These are phyloP conservation scores for Heliamphora pulchella DNA, from an alignment of 179 eudicot species.

Conservation along the genomic window DNA sequence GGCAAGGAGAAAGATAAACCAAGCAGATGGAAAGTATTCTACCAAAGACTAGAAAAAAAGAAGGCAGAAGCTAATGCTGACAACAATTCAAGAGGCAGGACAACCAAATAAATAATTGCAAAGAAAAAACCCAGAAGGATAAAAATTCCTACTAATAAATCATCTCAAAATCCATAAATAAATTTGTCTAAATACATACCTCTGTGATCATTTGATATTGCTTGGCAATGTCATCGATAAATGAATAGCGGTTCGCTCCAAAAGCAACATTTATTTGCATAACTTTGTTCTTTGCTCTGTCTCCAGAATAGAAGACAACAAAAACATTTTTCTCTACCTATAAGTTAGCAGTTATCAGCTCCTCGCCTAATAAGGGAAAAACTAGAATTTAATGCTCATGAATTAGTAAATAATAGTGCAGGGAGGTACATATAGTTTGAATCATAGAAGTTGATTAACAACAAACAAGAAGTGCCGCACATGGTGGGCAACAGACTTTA, in stretches of 20 bases:
- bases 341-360: slow-evolving; percentile 17
- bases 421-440: background rate
- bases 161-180: background rate
- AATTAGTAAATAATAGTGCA: background rate
- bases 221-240: slow-evolving; percentile 58
- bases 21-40: background rate
- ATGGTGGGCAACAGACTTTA: background rate
- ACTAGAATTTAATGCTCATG: background rate
- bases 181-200: slow-evolving; percentile 29
- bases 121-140: background rate
- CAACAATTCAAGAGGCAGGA: background rate
- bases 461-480: background rate
- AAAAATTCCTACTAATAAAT: background rate
- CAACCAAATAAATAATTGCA: background rate
- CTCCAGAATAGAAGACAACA: slow-evolving; percentile 67
- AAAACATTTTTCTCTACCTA: slow-evolving; percentile 78
- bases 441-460: background rate
- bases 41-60: background rate
- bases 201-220: slow-evolving; percentile 57
- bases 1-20: background rate
- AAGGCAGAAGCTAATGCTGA: background rate
- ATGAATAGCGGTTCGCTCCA: slow-evolving; percentile 76
- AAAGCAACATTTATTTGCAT: slow-evolving; percentile 70
- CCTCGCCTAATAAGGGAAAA: background rate
- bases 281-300: slow-evolving; percentile 57